phyloP scores from a whole-genome alignment of 1,284 basidiomycete species.

The Ustilago lituana region DNA sequence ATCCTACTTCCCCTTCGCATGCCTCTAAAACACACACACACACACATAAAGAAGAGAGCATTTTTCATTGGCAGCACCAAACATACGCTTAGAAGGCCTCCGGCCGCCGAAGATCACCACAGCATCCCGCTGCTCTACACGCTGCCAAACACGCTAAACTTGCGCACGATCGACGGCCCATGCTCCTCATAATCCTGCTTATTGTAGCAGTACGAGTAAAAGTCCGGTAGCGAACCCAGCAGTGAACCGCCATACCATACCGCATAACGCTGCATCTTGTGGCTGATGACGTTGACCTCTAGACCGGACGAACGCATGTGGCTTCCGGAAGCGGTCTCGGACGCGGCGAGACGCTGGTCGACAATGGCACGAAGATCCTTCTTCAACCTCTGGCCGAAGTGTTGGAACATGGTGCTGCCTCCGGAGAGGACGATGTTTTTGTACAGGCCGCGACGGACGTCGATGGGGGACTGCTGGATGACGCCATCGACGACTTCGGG shows the following conservation, averaged over 20 bases:
- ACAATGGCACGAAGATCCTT: slow-evolving; percentile 94
- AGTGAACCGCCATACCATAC: slow-evolving; percentile 99
- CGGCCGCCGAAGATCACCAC: too few species aligned
- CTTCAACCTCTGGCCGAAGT: slow-evolving; percentile 94
- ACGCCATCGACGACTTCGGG: slow-evolving; percentile 96
- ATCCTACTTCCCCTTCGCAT: too few species aligned
- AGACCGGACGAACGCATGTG: slow-evolving; percentile 71
- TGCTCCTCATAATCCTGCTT: slow-evolving; percentile 98
- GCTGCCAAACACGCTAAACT: slow-evolving; percentile 61
- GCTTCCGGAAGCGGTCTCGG: slow-evolving; percentile 79
- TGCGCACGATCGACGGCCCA: slow-evolving; percentile 81
- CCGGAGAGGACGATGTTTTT: slow-evolving; percentile 97
- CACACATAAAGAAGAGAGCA: too few species aligned
- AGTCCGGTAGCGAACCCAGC: slow-evolving; percentile 78
- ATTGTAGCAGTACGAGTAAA: slow-evolving; percentile 96
- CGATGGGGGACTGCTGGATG: slow-evolving; percentile 94
- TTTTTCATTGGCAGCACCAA: too few species aligned
- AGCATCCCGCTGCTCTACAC: slow-evolving; percentile 41
- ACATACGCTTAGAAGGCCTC: too few species aligned
- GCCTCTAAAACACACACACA: too few species aligned
- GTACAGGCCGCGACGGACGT: slow-evolving; percentile 91
- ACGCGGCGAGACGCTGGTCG: slow-evolving; percentile 84
- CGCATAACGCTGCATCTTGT: slow-evolving; percentile 96
- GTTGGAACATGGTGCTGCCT: slow-evolving; percentile 97
- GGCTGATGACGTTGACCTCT: slow-evolving; percentile 83